Conservation (phyloP, 441 rosid genomes). For the Jatropha multifida region DNA sequence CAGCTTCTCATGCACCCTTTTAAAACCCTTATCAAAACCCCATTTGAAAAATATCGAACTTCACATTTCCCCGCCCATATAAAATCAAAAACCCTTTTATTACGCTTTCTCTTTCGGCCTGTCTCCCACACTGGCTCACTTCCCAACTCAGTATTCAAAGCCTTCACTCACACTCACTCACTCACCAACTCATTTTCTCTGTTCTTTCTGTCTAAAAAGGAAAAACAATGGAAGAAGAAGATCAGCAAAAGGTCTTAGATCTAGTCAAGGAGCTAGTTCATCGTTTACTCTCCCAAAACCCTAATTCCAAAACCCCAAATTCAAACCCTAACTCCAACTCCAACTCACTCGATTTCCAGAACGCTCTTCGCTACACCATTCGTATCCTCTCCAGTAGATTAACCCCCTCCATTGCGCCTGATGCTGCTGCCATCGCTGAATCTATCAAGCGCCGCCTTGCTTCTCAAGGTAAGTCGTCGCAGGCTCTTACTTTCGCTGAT, state of each 20-base stretch:
- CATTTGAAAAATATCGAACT: constrained; percentile 15
- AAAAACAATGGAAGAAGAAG: constrained; percentile 72
- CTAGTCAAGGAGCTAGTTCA: constrained; percentile 80
- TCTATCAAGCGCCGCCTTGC: constrained; percentile 96
- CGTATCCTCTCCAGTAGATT: constrained; percentile 91
- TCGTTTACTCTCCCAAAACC: constrained; percentile 57
- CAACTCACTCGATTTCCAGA: constrained; percentile 42
- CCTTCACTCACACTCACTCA: background rate
- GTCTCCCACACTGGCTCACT: background rate
- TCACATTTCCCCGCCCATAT: constrained; percentile 40
- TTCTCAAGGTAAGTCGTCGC: constrained; percentile 82
- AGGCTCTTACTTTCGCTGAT: constrained; percentile 83
- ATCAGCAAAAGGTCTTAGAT: constrained; percentile 68
- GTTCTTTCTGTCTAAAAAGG: background rate
- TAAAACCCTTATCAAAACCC: constrained; percentile 11
- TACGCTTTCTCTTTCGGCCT: background rate
- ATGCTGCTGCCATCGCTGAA: constrained; percentile 79
- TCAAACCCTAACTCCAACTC: constrained; percentile 40
- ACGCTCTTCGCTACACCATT: constrained; percentile 66
- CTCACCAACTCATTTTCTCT: background rate
- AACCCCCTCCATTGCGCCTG: constrained; percentile 72
- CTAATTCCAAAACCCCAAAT: constrained; percentile 36
- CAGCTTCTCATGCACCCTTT: background rate
- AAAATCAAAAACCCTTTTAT: constrained; percentile 13
- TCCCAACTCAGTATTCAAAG: constrained; percentile 18